Base-by-base conservation (phyloP, 805 yeast species). In the Nakazawaea anatomiae region DNA sequence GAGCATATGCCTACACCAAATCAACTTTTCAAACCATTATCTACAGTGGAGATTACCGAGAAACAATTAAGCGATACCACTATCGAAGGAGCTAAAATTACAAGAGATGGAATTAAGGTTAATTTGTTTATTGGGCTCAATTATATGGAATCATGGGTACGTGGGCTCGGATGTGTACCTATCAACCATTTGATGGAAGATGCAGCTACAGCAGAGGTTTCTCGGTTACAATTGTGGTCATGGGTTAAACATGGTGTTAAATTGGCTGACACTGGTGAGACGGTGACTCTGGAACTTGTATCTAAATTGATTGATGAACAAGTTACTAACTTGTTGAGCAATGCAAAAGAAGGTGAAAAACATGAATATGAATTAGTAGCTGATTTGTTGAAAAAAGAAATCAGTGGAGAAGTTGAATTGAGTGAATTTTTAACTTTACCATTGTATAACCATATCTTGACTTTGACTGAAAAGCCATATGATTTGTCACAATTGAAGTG, bases 201-300 rank as follows among this genome's bases (percentile, higher is more conserved):
- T 67, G 95, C 95, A 31, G 94, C 94, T 35, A 87, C 95, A 47
- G 92, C 94, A 40, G 95, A 87, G 69, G 95, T 87, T 39, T 83
- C 91, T 38, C 79, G 94, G 71, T 77, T 89, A 54, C 92, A 86
- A 69, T 73, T 87, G 58, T 83, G 83, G 76, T 89, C 88, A 64
- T 87, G 95, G 95, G 87, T 83, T 48, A 84, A 82, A 53, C 91
- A 87, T 64, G 79, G 80, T 43, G 85, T 81, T 43, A 69, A 64
- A 51, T 63, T 79, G 54, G 75, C 80, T 50, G 88, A 84, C 60
- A 74, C 82, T 29, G 83, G 83, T 46, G 75, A 72, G 49, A 69
- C 60, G 30, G 75, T 86, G 36, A 82, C 87, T 51, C 77, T 86
- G 49, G 82, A 78, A 39, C 77, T 80, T 58, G 82, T 85, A 46